These are phyloP conservation scores for Polyporus tsugae DNA, from an alignment of 1,284 basidiomycete species.

Conservation along the genomic window DNA sequence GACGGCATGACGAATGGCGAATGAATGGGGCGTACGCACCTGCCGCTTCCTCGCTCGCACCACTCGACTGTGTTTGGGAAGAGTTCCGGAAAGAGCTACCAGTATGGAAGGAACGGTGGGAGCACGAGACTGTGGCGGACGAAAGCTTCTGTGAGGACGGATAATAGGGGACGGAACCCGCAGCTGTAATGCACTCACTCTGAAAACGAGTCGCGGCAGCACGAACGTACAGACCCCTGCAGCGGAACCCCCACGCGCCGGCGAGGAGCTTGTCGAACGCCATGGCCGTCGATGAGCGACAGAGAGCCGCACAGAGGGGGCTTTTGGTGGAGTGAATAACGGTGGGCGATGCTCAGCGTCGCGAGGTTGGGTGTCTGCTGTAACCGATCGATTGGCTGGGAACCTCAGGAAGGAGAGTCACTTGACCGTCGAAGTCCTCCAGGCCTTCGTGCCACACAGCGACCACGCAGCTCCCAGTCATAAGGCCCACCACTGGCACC, in stretches of 20 bases:
- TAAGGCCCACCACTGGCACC: constrained; percentile 17
- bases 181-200: constrained; percentile 21
- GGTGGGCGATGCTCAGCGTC: constrained; percentile 16
- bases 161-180: neutral
- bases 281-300: constrained; percentile 27
- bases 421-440: constrained; percentile 28
- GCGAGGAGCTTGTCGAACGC: constrained; percentile 32
- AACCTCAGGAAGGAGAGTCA: constrained; percentile 29
- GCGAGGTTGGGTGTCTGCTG: constrained; percentile 27
- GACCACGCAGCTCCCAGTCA: constrained; percentile 10
- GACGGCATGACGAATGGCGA: constrained; percentile 9
- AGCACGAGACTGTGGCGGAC: constrained; percentile 33
- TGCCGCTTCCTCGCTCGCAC: constrained; percentile 32
- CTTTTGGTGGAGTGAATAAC: constrained; percentile 8
- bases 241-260: constrained; percentile 28
- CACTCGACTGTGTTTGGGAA: constrained; percentile 26
- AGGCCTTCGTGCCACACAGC: constrained; percentile 18
- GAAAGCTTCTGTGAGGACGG: constrained; percentile 20
- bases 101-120: constrained; percentile 38
- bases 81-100: constrained; percentile 34
- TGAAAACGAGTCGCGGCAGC: constrained; percentile 19
- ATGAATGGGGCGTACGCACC: constrained; percentile 30
- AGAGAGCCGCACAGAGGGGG: constrained; percentile 12
- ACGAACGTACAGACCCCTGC: constrained; percentile 19
- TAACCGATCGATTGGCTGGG: constrained; percentile 33